These are phyloP conservation scores for Yamadazyma aaseri DNA, from an alignment of 1,139 yeast species.

Conservation along the genomic window DNA sequence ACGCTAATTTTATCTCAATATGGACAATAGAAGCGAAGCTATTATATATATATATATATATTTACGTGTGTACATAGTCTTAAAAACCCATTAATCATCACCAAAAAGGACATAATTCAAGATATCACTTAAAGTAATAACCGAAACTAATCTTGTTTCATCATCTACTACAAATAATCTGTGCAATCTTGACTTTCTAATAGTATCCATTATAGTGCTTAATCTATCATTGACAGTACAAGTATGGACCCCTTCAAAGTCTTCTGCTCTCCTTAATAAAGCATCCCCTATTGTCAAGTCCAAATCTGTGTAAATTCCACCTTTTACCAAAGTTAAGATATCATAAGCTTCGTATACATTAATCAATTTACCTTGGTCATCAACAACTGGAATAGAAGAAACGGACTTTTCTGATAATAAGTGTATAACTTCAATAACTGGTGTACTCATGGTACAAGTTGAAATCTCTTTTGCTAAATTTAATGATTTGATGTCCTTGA, in stretches of 20 bases:
- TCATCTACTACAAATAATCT: conserved; percentile 91
- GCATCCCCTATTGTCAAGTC: conserved; percentile 96
- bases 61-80: too few species aligned
- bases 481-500: conserved; percentile 62
- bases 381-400: conserved; percentile 91
- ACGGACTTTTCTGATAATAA: conserved; percentile 75
- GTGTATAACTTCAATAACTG: conserved; percentile 92
- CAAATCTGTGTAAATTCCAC: conserved; percentile 90
- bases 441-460: conserved; percentile 87
- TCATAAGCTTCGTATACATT: conserved; percentile 97
- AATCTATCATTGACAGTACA: conserved; percentile 87
- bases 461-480: conserved; percentile 61
- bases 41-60: too few species aligned
- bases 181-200: conserved; percentile 86
- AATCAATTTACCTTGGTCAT: conserved; percentile 67
- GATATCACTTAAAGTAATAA: conserved; percentile 89
- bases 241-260: conserved; percentile 96
- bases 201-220: conserved; percentile 90
- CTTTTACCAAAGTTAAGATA: conserved; percentile 87
- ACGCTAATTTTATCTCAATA: too few species aligned
- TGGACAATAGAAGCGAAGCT: too few species aligned
- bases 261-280: conserved; percentile 88
- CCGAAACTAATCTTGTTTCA: conserved; percentile 73
- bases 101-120: conserved; percentile 78
- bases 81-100: conserved; percentile 45